These are phyloP conservation scores for Beauveria caledonica DNA, from an alignment of 2,329 filamentous ascomycete genomes.

Conservation along the genomic window DNA sequence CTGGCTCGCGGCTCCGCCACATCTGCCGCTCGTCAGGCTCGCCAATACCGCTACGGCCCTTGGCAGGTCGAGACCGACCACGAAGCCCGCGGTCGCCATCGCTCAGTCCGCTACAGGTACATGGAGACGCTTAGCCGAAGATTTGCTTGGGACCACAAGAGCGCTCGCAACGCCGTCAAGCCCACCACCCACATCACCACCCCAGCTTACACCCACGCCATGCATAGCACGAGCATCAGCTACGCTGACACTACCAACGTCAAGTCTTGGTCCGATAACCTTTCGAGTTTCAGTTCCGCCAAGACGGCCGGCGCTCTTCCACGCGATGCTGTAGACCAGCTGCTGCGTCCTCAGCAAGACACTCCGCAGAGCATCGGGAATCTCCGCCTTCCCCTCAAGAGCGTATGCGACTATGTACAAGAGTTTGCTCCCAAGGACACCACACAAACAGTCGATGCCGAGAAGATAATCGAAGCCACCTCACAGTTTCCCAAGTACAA, in stretches of 20 bases:
- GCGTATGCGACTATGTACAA: slow-evolving; percentile 26
- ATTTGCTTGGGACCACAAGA: slow-evolving; percentile 37
- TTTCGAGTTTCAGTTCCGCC: slow-evolving; percentile 29
- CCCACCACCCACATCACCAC: slow-evolving; percentile 16
- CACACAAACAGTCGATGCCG: slow-evolving; percentile 12
- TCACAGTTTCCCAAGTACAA: slow-evolving; percentile 24
- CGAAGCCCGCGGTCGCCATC: slow-evolving; percentile 37
- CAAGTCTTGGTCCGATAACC: slow-evolving; percentile 29
- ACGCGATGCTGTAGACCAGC: slow-evolving; percentile 34
- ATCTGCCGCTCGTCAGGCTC: slow-evolving; percentile 2
- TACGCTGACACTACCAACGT: slow-evolving; percentile 28
- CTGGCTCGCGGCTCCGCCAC: slow-evolving; percentile 10
- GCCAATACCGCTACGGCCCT: slow-evolving; percentile 8
- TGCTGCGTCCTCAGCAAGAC: slow-evolving; percentile 28
- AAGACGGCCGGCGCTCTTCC: slow-evolving; percentile 38
- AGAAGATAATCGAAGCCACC: slow-evolving; percentile 20
- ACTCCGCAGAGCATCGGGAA: slow-evolving; percentile 18
- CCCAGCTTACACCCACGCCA: slow-evolving; percentile 15
- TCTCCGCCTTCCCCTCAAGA: slow-evolving; percentile 25
- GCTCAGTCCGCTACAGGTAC: slow-evolving; percentile 36
- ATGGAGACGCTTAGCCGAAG: slow-evolving; percentile 36
- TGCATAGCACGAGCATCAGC: slow-evolving; percentile 26
- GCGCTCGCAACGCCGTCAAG: slow-evolving; percentile 18
- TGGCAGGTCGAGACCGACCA: slow-evolving; percentile 25
- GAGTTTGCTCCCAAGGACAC: slow-evolving; percentile 15